Evolutionary conservation across 495 filamentous ascomycete genomes (phyloP), one percentile per base, ranked within the genome.

Genomic region (Patellaria atrata): DNA sequence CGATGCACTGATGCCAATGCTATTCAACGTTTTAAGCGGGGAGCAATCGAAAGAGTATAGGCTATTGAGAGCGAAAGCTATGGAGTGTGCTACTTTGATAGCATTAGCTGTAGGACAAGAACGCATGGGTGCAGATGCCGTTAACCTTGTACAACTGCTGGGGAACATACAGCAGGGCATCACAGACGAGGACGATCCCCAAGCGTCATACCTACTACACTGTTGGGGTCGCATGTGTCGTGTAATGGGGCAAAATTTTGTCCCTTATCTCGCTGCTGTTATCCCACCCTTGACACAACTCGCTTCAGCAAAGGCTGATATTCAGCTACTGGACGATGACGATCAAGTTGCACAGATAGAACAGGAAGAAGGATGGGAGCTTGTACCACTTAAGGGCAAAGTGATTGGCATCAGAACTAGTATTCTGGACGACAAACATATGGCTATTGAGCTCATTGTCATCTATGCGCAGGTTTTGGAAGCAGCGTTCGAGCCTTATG

Each of bases 211-310:
- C 55, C 72, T 99, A 12, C 79, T 96, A 50, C 91, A 99, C 65
- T 99, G 89, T 62, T 99, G 91, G 91, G 91, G 91, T 29, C 73
- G 91, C 18, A 96, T 99, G 91, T 94, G 86, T 57, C 78, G 89
- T 30, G 87, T 96, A 13, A 67, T 99, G 37, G 84, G 78, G 28
- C 61, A 69, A 27, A 84, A 91, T 45, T 99, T 99, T 56, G 67
- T 96, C 11, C 85, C 84, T 15, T 99, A 84, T 61, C 68, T 96
- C 28, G 71, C 77, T 5, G 82, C 73, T 35, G 91, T 99, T 27
- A 94, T 99, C 75, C 87, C 87, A 12, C 91, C 91, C 27, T 67
- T 99, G 37, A 64, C 94, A 37, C 72, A 91, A 45, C 68, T 96
- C 30, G 91, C 89, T 6, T 79, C 79, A 35, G 91, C 91, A 22